Base-by-base conservation (phyloP, 2,329 filamentous ascomycete species). In the Lecanicillium sp. region DNA sequence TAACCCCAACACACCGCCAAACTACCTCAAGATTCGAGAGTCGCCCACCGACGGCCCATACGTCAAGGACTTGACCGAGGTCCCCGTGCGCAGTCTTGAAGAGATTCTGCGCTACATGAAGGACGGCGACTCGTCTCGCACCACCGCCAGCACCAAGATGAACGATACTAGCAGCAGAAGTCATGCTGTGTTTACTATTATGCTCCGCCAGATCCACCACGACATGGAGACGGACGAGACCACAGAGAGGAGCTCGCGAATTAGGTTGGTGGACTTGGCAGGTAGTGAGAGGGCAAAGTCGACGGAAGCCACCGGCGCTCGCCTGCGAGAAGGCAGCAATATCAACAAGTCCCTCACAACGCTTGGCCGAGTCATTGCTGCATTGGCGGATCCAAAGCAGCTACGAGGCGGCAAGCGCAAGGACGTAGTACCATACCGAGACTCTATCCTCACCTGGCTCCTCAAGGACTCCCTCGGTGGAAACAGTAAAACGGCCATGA, bases 321-420 rank as follows among this genome's bases (percentile, higher is more conserved):
- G 92, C 22, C 75, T 98, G 17, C 82, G 90, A 41, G 92, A 98
- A 64, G 92, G 92, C 36, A 90, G 87, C 53, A 96, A 97, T 60
- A 98, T 98, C 76, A 98, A 98, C 72, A 96, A 97, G 65, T 97
- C 90, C 9, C 77, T 98, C 28, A 96, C 90, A 1, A 97, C 92
- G 0, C 77, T 98, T 9, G 92, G 92, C 4, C 83, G 92, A 38
- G 92, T 98, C 35, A 98, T 98, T 59, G 90, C 89, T 20, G 90
- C 92, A 2, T 74, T 98, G 19, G 86, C 84, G 4, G 78, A 82
- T 52, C 70, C 76, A 2, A 87, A 87, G 59, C 67, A 71, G 44
- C 58, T 65, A 29, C 67, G 70, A 28, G 60, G 62, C 41, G 68
- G 74, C 41, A 84, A 85, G 55, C 55, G 68, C 39, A 68, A 69